Conservation (phyloP, 2,329 filamentous ascomycete genomes). For the Aureobasidium musti region DNA sequence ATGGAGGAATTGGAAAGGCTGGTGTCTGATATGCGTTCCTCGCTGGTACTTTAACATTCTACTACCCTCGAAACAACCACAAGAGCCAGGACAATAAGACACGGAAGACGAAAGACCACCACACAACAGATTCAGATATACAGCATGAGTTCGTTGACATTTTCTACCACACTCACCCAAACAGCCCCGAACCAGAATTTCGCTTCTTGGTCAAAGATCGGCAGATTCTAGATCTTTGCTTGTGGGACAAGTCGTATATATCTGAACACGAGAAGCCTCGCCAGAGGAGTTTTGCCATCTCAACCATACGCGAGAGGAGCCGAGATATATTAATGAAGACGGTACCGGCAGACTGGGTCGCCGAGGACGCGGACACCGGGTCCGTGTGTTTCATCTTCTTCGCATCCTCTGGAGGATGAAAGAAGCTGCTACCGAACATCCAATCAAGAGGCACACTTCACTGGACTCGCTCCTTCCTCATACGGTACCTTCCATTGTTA, state of each 20-base stretch:
- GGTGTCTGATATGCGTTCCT: neutral
- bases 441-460: neutral
- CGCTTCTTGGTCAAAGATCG: neutral
- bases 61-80: neutral
- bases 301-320: neutral
- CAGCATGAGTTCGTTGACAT: neutral
- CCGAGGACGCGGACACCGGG: neutral
- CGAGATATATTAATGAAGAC: conserved; percentile 1
- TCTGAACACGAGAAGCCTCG: neutral
- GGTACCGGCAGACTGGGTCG: neutral
- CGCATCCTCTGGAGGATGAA: neutral
- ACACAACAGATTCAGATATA: neutral
- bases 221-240: neutral
- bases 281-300: neutral
- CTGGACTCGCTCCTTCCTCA: neutral
- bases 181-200: neutral
- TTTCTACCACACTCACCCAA: too few species aligned
- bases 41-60: neutral
- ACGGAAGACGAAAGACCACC: neutral
- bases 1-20: neutral
- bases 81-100: neutral
- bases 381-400: neutral
- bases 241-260: neutral
- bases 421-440: neutral
- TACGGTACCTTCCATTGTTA: neutral